A percentile compares a stretch with the other conserved stretches of the same genome.
phyloP scores from a whole-genome alignment of 2,329 filamentous ascomycete genomes.

The Colletotrichum theobromicola region DNA sequence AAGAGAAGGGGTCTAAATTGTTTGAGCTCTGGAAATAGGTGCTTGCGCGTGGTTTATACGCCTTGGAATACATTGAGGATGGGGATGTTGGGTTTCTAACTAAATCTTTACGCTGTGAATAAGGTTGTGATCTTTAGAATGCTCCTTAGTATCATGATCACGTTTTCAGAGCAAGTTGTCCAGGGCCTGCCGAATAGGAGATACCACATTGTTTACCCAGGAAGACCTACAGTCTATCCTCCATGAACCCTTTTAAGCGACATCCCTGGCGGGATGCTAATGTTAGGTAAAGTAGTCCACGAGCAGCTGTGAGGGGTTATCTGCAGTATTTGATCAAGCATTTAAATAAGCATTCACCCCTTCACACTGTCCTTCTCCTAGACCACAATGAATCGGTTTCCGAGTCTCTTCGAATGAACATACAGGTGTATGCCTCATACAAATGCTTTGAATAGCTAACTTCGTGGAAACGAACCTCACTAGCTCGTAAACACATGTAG shows the following conservation, averaged over 20 bases:
- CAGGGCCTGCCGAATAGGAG: no score
- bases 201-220: no score
- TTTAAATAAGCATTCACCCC: not conserved
- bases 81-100: not conserved
- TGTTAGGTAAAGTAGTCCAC: not conserved
- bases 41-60: not conserved
- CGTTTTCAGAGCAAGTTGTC: no score
- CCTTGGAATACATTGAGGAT: not conserved
- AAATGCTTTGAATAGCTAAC: not conserved
- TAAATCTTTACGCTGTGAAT: not conserved
- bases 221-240: not conserved
- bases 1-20: not conserved
- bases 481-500: not conserved
- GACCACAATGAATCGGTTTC: not conserved
- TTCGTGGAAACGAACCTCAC: not conserved
- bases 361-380: rapidly evolving
- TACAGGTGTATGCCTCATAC: not conserved
- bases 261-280: not conserved
- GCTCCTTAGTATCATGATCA: not conserved
- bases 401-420: not conserved
- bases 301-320: not conserved
- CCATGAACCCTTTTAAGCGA: not conserved
- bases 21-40: not conserved
- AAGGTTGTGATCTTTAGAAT: not conserved
- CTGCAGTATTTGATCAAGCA: not conserved